Conservation (phyloP, 768 basidiomycete genomes). For the Mycena kentingensis region DNA sequence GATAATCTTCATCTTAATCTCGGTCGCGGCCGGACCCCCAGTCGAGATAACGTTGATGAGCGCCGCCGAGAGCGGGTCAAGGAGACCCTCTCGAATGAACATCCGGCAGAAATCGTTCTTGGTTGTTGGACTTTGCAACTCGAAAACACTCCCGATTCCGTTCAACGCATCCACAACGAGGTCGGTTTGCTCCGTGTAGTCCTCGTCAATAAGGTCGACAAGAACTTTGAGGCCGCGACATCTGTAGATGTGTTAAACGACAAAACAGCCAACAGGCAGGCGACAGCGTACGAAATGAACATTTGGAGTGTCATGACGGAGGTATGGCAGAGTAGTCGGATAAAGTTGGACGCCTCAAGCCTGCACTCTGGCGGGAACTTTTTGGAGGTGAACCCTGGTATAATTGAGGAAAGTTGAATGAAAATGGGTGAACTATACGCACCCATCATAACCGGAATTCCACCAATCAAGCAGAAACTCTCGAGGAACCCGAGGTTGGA, state of each 20-base stretch:
- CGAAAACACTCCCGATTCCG: slow-evolving; percentile 94
- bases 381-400: slow-evolving; percentile 86
- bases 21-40: slow-evolving; percentile 61
- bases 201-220: slow-evolving; percentile 95
- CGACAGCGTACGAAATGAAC: slow-evolving; percentile 96
- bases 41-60: slow-evolving; percentile 85
- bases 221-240: slow-evolving; percentile 94
- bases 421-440: slow-evolving; percentile 17
- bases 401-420: slow-evolving; percentile 5
- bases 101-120: slow-evolving; percentile 99
- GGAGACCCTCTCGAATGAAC: slow-evolving; percentile 93
- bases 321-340: slow-evolving; percentile 87
- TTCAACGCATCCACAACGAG: slow-evolving; percentile 92
- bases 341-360: slow-evolving; percentile 93
- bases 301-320: slow-evolving; percentile 95
- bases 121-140: slow-evolving; percentile 92
- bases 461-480: slow-evolving; percentile 93
- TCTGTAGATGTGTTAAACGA: slow-evolving; percentile 38
- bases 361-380: slow-evolving; percentile 92
- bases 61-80: slow-evolving; percentile 90
- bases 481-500: slow-evolving; percentile 85
- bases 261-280: neutral
- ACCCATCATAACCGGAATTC: slow-evolving; percentile 96
- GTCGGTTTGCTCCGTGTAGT: slow-evolving; percentile 88
- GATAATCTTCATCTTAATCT: slow-evolving; percentile 87